These are phyloP conservation scores for Macaranga tanarius DNA, from an alignment of 441 rosid species.

Conservation along the genomic window DNA sequence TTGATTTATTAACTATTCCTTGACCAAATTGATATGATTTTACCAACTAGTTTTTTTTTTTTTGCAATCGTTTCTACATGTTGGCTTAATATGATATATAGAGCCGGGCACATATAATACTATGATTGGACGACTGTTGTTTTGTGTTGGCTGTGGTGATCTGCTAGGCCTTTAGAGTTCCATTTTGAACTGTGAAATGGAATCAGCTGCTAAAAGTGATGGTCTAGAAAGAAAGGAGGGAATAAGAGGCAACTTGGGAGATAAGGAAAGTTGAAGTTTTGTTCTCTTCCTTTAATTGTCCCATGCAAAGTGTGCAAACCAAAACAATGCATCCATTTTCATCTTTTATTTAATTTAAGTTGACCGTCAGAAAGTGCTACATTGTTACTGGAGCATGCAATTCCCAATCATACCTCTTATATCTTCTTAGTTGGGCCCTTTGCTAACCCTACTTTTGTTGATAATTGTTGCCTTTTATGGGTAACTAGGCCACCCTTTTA, in stretches of 20 bases:
- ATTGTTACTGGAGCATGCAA: background rate
- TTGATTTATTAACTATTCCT: too few relatives aligned
- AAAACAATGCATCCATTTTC: background rate
- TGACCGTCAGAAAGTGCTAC: background rate
- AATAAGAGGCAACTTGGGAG: constrained; percentile 28
- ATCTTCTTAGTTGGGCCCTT: constrained; percentile 1
- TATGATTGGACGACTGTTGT: background rate
- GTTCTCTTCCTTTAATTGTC: constrained; percentile 28
- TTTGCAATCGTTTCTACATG: too few relatives aligned
- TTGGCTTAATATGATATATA: too few relatives aligned
- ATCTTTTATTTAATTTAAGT: background rate
- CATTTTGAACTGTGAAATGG: background rate
- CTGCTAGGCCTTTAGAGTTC: background rate
- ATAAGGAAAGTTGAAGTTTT: constrained; percentile 34
- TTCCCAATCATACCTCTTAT: constrained; percentile 1
- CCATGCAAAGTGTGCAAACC: too few relatives aligned
- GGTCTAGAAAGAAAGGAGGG: constrained; percentile 1
- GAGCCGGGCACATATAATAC: constrained; percentile 18
- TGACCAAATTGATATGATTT: too few relatives aligned
- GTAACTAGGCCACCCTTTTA: background rate
- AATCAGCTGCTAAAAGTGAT: constrained; percentile 13
- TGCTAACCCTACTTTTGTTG: constrained; percentile 10
- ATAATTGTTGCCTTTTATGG: background rate
- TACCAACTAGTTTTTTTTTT: too few relatives aligned
- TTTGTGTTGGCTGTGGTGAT: constrained; percentile 15